Percentiles rank a stretch among this genome's conserved stretches.
phyloP scores from a whole-genome alignment of 2,329 filamentous ascomycete genomes.

The Pestalotiopsis sp. region DNA sequence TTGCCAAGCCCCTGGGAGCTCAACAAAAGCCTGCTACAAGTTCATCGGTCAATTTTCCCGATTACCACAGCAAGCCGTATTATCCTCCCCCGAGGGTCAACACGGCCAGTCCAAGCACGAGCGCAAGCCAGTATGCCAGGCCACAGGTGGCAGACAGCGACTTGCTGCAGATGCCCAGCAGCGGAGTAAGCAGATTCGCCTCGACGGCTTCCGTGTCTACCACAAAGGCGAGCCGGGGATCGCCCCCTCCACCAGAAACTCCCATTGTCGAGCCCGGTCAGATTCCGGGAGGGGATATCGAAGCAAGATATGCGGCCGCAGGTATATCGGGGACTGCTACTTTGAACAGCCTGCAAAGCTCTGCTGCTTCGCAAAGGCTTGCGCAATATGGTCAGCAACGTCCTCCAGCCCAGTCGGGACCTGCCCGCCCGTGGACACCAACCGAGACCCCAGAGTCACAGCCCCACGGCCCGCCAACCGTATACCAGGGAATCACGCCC shows the following conservation, averaged over 20 bases:
- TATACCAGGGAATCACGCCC: conserved; percentile 84
- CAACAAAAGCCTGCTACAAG: conserved; percentile 42
- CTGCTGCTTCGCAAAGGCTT: conserved; percentile 78
- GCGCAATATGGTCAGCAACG: conserved; percentile 72
- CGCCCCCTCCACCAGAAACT: conserved; percentile 92
- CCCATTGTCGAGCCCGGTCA: conserved; percentile 74
- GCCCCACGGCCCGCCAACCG: conserved; percentile 85
- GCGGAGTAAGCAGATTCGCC: conserved; percentile 61
- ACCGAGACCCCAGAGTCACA: conserved; percentile 87
- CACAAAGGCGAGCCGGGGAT: conserved; percentile 87
- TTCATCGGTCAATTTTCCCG: conserved; percentile 45
- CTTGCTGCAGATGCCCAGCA: conserved; percentile 41
- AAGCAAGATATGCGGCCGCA: conserved; percentile 87
- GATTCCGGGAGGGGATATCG: conserved; percentile 79
- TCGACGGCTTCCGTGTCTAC: conserved; percentile 94
- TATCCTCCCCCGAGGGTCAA: conserved; percentile 58
- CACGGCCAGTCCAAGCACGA: conserved; percentile 31
- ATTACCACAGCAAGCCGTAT: conserved; percentile 60
- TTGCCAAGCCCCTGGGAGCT: conserved; percentile 65
- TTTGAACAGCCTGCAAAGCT: conserved; percentile 77
- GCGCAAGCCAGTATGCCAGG: conserved; percentile 27
- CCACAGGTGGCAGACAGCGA: conserved; percentile 31
- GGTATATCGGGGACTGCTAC: conserved; percentile 88
- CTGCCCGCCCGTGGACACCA: conserved; percentile 84
- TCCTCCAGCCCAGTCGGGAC: conserved; percentile 45